These are phyloP conservation scores for Cryomyces minteri DNA, from an alignment of 495 filamentous ascomycete genomes.

Conservation along the genomic window DNA sequence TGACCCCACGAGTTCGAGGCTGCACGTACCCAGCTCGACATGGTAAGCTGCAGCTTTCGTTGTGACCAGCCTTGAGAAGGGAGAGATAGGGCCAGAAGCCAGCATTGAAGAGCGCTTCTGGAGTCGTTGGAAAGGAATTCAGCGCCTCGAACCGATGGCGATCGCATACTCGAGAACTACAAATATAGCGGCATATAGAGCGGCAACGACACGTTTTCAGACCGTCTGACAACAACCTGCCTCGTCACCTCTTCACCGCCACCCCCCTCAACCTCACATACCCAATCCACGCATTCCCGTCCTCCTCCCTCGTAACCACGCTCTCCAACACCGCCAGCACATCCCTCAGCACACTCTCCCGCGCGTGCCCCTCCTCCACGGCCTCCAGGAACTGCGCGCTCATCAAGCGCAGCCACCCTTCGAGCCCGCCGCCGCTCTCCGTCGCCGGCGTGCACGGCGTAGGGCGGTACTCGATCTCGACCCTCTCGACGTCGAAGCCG, in stretches of 20 bases:
- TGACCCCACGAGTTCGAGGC: too few species aligned
- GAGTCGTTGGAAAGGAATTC: too few species aligned
- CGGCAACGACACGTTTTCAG: too few species aligned
- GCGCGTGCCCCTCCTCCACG: slow-evolving; percentile 11
- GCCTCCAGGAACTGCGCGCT: slow-evolving; percentile 35
- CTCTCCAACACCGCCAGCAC: slow-evolving; percentile 34
- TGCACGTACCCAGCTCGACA: too few species aligned
- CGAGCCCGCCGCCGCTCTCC: slow-evolving; percentile 32
- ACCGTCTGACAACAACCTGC: too few species aligned
- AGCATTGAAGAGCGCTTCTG: too few species aligned
- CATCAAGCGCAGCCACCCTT: slow-evolving; percentile 55
- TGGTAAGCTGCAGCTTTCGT: too few species aligned
- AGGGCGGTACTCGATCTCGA: slow-evolving; percentile 48
- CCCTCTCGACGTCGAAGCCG: slow-evolving; percentile 40
- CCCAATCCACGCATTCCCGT: slow-evolving; percentile 42
- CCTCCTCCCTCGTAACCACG: slow-evolving; percentile 30
- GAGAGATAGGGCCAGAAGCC: too few species aligned
- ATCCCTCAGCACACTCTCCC: slow-evolving; percentile 19
- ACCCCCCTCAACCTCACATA: slow-evolving; percentile 56
- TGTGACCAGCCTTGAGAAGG: too few species aligned
- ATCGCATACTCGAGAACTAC: too few species aligned
- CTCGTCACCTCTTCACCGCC: slow-evolving; percentile 25
- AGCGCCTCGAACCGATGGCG: too few species aligned
- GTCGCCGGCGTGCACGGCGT: slow-evolving; percentile 34
- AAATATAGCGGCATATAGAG: too few species aligned